Percentiles rank a stretch among this genome's conserved stretches.
Conservation (phyloP, 2,329 filamentous ascomycete genomes). For the Trichoderma atroviride region DNA sequence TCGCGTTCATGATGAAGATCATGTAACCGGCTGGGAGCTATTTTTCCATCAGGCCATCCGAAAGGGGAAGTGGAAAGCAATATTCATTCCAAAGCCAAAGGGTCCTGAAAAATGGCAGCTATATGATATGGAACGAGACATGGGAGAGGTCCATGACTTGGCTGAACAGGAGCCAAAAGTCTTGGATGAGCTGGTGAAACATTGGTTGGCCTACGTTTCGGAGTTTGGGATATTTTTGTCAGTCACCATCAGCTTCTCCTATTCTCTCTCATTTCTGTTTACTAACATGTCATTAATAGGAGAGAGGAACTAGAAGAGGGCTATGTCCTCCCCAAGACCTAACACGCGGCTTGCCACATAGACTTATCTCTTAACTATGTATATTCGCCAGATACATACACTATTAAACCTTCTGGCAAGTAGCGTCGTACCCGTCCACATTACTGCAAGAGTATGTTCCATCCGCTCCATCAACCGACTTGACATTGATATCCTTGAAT, state of each 20-base stretch:
- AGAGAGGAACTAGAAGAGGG: slow-evolving; percentile 16
- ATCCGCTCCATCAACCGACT: neutral
- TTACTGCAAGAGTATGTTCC: slow-evolving; percentile 11
- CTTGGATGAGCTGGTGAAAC: slow-evolving; percentile 35
- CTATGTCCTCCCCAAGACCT: slow-evolving; percentile 7
- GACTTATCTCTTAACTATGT: too few species aligned
- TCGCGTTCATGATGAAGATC: slow-evolving; percentile 5
- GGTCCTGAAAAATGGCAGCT: slow-evolving; percentile 37
- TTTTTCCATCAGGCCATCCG: slow-evolving; percentile 19
- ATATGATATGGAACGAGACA: slow-evolving; percentile 38
- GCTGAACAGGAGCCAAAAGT: slow-evolving; percentile 33
- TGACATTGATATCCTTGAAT: slow-evolving; percentile 12
- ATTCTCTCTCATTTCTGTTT: neutral
- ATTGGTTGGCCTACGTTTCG: slow-evolving; percentile 41
- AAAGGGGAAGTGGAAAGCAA: slow-evolving; percentile 20
- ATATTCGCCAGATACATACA: too few species aligned
- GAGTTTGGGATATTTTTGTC: slow-evolving; percentile 27
- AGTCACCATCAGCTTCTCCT: neutral
- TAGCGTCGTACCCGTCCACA: neutral
- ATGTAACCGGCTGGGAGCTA: slow-evolving; percentile 18
- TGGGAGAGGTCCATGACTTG: slow-evolving; percentile 39
- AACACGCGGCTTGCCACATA: neutral
- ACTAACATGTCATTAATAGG: neutral
- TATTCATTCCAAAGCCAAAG: slow-evolving; percentile 14
- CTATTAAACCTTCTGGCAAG: neutral